These are phyloP conservation scores for Pterocarpus macrocarpus DNA, from an alignment of 306 rosid species.

Conservation along the genomic window DNA sequence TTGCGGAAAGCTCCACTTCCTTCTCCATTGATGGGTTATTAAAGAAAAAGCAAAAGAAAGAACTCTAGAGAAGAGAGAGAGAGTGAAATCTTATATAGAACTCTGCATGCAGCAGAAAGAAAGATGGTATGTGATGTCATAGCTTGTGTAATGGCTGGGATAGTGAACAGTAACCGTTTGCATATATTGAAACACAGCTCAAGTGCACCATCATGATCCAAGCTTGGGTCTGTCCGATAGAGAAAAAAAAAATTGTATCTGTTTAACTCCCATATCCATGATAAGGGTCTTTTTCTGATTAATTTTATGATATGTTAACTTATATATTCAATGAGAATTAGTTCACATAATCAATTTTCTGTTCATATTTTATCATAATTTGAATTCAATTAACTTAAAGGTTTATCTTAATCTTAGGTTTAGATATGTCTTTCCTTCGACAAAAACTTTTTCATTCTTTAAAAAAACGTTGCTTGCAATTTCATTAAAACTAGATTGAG, in stretches of 20 bases:
- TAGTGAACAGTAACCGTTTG: background rate
- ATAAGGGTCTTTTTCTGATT: too few species aligned
- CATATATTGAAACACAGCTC: background rate
- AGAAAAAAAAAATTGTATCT: too few species aligned
- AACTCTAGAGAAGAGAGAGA: too few species aligned
- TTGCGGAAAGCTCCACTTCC: slow-evolving; percentile 45
- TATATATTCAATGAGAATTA: too few species aligned
- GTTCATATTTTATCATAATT: too few species aligned
- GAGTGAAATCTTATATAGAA: background rate
- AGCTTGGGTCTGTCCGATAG: background rate
- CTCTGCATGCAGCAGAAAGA: background rate
- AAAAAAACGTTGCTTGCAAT: background rate
- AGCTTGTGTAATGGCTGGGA: background rate
- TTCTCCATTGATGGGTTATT: slow-evolving; percentile 42
- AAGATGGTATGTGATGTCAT: background rate
- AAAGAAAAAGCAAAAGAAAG: background rate
- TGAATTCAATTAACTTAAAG: too few species aligned
- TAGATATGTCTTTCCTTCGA: too few species aligned
- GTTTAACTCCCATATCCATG: too few species aligned
- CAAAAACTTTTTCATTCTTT: too few species aligned
- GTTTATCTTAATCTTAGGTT: too few species aligned
- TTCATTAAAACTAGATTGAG: background rate
- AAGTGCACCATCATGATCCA: background rate
- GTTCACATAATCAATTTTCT: too few species aligned
- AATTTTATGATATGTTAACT: too few species aligned